A percentile compares a stretch with the other conserved stretches of the same genome.
phyloP scores from a whole-genome alignment of 768 basidiomycete genomes.

The Mycena chlorophos region DNA sequence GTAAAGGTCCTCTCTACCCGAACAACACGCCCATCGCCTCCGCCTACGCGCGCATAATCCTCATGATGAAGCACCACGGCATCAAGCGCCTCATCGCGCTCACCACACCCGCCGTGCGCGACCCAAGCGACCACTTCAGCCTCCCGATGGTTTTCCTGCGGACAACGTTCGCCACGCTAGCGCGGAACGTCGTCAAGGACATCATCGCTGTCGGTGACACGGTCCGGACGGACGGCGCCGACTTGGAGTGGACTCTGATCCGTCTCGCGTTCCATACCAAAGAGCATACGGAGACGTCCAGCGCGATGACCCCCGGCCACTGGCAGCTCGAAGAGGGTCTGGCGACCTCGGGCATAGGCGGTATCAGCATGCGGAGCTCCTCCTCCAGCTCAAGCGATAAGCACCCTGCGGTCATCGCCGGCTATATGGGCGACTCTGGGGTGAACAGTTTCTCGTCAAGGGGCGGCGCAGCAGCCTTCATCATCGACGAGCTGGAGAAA shows the following conservation, averaged over 20 bases:
- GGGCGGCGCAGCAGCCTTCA: constrained; percentile 60
- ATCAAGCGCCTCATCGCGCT: constrained; percentile 48
- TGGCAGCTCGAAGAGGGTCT: not conserved
- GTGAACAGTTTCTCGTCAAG: constrained; percentile 52
- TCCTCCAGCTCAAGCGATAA: constrained; percentile 28
- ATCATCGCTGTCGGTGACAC: constrained; percentile 13
- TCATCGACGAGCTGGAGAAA: constrained; percentile 54
- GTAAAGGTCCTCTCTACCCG: constrained; percentile 20
- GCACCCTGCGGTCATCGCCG: constrained; percentile 64
- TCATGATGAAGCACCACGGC: constrained; percentile 36
- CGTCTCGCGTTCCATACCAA: constrained; percentile 13
- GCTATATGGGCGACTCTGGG: constrained; percentile 38
- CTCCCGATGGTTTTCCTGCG: constrained; percentile 30
- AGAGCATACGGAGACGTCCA: not conserved
- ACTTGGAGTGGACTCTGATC: constrained; percentile 19
- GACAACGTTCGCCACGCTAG: constrained; percentile 7
- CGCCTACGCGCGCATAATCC: constrained; percentile 42
- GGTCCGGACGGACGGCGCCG: constrained; percentile 5
- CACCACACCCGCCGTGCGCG: constrained; percentile 49
- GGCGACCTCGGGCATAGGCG: not conserved
- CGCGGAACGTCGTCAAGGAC: constrained; percentile 17
- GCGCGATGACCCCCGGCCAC: not conserved
- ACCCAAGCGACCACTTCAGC: constrained; percentile 42
- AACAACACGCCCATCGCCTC: constrained; percentile 42
- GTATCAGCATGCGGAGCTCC: not conserved